Evolutionary conservation across 768 basidiomycete genomes (phyloP).

Genomic region (Wakefieldia striispora): DNA sequence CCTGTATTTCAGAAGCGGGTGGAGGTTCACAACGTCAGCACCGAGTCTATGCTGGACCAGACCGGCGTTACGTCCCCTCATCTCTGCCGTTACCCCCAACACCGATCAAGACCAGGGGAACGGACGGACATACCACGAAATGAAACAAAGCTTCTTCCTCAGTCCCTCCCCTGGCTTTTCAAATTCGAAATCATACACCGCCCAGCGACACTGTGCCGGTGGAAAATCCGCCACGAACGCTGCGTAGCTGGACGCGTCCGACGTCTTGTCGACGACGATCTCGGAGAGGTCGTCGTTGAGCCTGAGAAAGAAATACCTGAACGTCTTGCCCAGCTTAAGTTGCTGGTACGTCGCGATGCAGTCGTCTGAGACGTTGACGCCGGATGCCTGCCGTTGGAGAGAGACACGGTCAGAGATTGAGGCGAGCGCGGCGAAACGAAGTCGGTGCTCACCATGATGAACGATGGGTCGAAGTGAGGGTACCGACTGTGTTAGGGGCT

Average conservation of each 20-base stretch:
- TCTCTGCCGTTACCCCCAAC: no score
- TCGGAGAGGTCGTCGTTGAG: slow-evolving; percentile 61
- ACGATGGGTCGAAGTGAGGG: neutral
- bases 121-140: slow-evolving; percentile 61
- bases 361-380: slow-evolving; percentile 47
- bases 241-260: slow-evolving; percentile 54
- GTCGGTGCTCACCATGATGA: slow-evolving; percentile 25
- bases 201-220: slow-evolving; percentile 75
- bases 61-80: no score
- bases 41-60: no score
- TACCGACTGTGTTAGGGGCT: slow-evolving; percentile 13
- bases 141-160: slow-evolving; percentile 84
- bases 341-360: slow-evolving; percentile 40
- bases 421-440: neutral
- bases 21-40: no score
- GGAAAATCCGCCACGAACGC: slow-evolving; percentile 75
- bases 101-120: no score
- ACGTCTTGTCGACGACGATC: slow-evolving; percentile 75
- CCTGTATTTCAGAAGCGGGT: slow-evolving; percentile 44
- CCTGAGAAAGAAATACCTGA: slow-evolving; percentile 81
- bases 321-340: slow-evolving; percentile 42
- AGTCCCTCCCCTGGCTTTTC: slow-evolving; percentile 58
- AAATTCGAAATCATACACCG: slow-evolving; percentile 90
- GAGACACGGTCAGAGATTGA: no score
- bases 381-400: slow-evolving; percentile 22